Percentiles rank a stretch among this genome's conserved stretches.
phyloP scores from a whole-genome alignment of 176 grass and related monocot genomes.

The Phoenix dactylifera region DNA sequence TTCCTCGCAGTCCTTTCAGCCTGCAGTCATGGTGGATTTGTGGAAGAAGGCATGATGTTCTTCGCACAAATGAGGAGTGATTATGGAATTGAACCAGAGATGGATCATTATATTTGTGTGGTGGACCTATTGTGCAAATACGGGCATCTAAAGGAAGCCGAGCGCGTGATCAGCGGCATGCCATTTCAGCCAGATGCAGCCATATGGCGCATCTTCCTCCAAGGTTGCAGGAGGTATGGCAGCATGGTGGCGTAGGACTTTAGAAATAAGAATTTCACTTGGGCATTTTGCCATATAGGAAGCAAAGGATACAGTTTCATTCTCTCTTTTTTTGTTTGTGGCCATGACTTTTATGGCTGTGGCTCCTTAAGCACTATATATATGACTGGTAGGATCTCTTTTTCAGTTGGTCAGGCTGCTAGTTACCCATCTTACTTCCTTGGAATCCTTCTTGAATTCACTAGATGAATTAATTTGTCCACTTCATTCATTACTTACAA shows the following conservation, averaged over 20 bases:
- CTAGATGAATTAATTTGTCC: no score
- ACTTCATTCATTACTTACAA: no score
- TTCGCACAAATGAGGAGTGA: constrained; percentile 45
- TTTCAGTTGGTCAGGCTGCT: no score
- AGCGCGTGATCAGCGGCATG: constrained; percentile 51
- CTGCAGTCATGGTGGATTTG: constrained; percentile 61
- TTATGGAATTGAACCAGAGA: constrained; percentile 47
- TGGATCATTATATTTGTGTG: constrained; percentile 72
- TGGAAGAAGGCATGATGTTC: constrained; percentile 54
- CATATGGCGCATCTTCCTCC: constrained; percentile 56
- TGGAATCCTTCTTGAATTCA: no score
- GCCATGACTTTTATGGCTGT: no score
- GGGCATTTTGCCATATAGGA: neutral
- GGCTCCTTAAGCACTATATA: no score
- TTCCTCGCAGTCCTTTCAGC: constrained; percentile 52
- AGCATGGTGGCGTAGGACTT: constrained; percentile 11
- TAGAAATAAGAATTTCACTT: constrained; percentile 12
- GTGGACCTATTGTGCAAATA: constrained; percentile 64
- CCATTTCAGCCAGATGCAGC: constrained; percentile 50
- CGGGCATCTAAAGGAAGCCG: constrained; percentile 53
- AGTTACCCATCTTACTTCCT: no score
- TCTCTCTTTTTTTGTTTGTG: no score
- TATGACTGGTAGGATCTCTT: no score
- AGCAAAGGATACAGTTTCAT: no score
- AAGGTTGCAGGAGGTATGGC: constrained; percentile 57